Base-by-base conservation (phyloP, 805 yeast genomes). In the Yamadazyma olivae region DNA sequence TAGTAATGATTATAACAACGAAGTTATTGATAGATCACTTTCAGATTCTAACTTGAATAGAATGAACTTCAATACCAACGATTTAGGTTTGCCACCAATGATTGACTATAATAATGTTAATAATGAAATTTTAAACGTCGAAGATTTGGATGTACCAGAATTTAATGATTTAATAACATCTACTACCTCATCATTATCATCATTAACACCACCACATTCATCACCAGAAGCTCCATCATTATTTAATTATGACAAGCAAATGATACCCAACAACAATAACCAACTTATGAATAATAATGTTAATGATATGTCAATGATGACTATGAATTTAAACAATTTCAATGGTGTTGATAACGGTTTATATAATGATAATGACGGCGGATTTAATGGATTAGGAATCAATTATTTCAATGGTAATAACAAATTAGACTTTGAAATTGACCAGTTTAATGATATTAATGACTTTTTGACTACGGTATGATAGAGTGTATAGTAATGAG, bases 401-500 rank as follows among this genome's bases (percentile, higher is more conserved):
- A 25, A 25, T n/a, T 25, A 8, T 15, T 7, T 13, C 12, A 13
- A 13, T 25, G 10, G 10, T 16, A 8, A 6, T 27, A 33, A 35
- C 21, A 27, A 31, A 17, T 27, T 27, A 14, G 33, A 32, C 4
- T 27, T 32, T 24, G 35, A 34, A 26, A 15, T 32, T 27, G 40
- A 36, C 20, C 36, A 36, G 5, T 36, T 32, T 39, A 41, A 38
- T 27, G 43, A 39, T 22, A 25, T 39, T 36, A 33, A 38, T 21
- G 46, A 42, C 6, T 39, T 43, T 43, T 39, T 43, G 22, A 36
- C 46, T 34, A 35, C 43, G 30, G 43, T 35, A 27, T 27, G 20
- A 15, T 6, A 16, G 6, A 24, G 14, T 24, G 14, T 24, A 24
- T 24, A 24, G 12, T 24, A 24, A 20, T 20, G 23, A n/a, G n/a